A percentile compares a stretch with the other conserved stretches of the same genome.
phyloP scores from a whole-genome alignment of 1,139 yeast species.

The Geotrichum siamense region DNA sequence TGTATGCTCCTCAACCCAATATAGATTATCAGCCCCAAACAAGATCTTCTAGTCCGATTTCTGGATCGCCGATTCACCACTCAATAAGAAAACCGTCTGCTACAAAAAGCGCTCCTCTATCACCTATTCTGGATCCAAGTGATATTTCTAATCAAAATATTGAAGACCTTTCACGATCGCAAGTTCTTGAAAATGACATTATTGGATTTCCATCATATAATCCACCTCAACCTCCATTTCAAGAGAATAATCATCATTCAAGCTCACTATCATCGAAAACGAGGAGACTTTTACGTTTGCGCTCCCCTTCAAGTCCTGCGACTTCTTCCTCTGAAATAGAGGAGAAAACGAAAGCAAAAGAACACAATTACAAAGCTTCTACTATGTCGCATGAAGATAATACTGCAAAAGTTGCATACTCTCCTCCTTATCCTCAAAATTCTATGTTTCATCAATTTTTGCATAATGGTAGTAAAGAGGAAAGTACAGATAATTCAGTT shows the following conservation, averaged over 20 bases:
- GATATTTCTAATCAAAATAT: slow-evolving; percentile 1
- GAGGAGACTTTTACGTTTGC: slow-evolving; percentile 32
- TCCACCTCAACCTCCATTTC: not conserved
- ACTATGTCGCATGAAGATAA: not conserved
- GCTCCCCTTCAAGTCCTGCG: slow-evolving; percentile 38
- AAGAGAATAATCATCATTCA: not conserved
- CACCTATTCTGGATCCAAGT: slow-evolving; percentile 1
- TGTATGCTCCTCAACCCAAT: not conserved
- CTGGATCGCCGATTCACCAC: not conserved
- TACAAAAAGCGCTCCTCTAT: slow-evolving; percentile 8
- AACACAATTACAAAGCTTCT: not conserved
- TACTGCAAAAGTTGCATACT: not conserved
- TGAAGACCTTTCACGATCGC: not conserved
- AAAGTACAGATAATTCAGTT: not conserved
- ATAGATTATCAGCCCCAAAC: not conserved
- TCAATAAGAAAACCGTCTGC: slow-evolving; percentile 2
- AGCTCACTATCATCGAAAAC: slow-evolving; percentile 15
- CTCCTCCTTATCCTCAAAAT: slow-evolving; percentile 20
- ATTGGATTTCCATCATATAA: slow-evolving; percentile 15
- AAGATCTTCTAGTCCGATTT: slow-evolving; percentile 2
- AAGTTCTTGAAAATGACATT: slow-evolving; percentile 13
- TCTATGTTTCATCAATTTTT: slow-evolving; percentile 26
- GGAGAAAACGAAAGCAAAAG: not conserved
- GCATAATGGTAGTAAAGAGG: slow-evolving; percentile 4
- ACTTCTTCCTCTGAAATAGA: slow-evolving; percentile 3